Evolutionary conservation across 805 yeast genomes (phyloP).

Genomic region (Schwanniomyces sp.): DNA sequence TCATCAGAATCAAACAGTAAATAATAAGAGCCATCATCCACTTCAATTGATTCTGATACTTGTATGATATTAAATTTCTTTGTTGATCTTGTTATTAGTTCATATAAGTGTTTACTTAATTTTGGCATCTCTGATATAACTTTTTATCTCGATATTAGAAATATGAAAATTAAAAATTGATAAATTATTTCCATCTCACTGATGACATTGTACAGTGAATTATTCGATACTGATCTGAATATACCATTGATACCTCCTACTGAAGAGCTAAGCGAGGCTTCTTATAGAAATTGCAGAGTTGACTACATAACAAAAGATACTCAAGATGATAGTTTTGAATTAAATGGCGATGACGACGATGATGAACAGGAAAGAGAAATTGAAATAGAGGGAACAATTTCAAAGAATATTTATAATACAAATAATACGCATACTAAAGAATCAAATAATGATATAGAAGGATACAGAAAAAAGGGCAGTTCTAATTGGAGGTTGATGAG

Average conservation of each 20-base stretch:
- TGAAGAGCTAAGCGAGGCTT: slow-evolving; percentile 31
- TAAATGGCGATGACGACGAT: slow-evolving; percentile 12
- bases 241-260: slow-evolving; percentile 12
- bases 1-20: slow-evolving; percentile 6
- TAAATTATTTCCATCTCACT: background rate
- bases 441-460: background rate
- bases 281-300: slow-evolving; percentile 27
- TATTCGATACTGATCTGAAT: slow-evolving; percentile 4
- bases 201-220: slow-evolving; percentile 11
- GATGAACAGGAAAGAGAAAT: background rate
- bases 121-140: background rate
- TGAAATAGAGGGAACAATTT: background rate
- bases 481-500: slow-evolving; percentile 62
- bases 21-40: background rate
- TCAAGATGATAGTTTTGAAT: slow-evolving; percentile 10
- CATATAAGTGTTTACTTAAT: slow-evolving; percentile 1
- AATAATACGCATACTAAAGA: background rate
- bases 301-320: slow-evolving; percentile 15
- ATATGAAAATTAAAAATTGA: background rate
- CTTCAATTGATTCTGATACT: background rate
- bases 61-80: slow-evolving; percentile 6
- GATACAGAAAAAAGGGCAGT: background rate
- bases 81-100: background rate
- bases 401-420: background rate
- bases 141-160: background rate